phyloP scores from a whole-genome alignment of 768 basidiomycete genomes.

The Lentinus brumalis region DNA sequence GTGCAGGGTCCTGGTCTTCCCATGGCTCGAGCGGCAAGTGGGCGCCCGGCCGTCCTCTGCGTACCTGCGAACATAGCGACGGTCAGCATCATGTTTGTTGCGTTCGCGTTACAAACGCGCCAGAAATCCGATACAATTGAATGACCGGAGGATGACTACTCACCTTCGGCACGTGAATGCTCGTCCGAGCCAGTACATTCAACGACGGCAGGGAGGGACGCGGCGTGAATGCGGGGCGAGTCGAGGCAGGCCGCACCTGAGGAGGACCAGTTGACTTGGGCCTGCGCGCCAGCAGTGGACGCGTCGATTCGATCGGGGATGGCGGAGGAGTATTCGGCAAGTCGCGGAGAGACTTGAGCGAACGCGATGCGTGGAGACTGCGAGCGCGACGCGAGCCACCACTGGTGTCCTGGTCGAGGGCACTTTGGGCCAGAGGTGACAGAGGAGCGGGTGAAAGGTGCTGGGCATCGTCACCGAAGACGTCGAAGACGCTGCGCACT shows the following conservation, averaged over 20 bases:
- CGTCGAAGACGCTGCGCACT: conserved; percentile 19
- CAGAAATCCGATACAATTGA: no score
- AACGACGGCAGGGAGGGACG: no score
- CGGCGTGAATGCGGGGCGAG: conserved; percentile 26
- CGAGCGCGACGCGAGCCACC: conserved; percentile 1
- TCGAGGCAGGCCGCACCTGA: conserved; percentile 42
- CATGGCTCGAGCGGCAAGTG: conserved; percentile 46
- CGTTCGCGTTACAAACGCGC: no score
- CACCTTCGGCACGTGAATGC: no score
- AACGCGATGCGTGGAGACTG: conserved; percentile 10
- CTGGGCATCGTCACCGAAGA: conserved; percentile 4
- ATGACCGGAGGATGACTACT: no score
- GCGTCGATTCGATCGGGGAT: conserved; percentile 18
- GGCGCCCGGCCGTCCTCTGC: conserved; percentile 45
- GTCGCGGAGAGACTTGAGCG: conserved; percentile 13
- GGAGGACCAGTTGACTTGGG: conserved; percentile 37
- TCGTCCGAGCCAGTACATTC: no score
- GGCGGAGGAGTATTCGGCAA: conserved; percentile 20
- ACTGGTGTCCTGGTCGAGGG: neutral
- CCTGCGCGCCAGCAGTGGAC: conserved; percentile 20
- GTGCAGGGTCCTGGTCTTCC: conserved; percentile 25
- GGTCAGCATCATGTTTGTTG: conserved; percentile 8
- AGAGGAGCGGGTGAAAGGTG: conserved; percentile 14
- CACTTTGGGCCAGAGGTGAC: conserved; percentile 24
- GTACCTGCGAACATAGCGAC: conserved; percentile 30